These are phyloP conservation scores for Alternaria solani DNA, from an alignment of 2,329 filamentous ascomycete species.

Conservation along the genomic window DNA sequence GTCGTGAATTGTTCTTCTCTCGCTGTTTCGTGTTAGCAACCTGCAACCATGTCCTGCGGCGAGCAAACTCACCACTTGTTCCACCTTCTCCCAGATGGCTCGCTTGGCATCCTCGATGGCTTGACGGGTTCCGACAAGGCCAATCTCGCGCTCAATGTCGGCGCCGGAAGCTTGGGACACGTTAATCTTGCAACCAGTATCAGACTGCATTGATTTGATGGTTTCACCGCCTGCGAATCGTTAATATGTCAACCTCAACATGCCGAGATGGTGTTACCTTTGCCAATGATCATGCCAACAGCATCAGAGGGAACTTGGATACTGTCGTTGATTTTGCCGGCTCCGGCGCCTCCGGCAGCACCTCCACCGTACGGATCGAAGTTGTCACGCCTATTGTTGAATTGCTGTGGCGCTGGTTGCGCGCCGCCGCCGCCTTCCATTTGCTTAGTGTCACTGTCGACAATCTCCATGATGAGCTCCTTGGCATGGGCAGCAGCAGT, in stretches of 20 bases:
- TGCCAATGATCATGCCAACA: slow-evolving; percentile 96
- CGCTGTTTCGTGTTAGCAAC: slow-evolving; percentile 49
- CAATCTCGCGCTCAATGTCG: slow-evolving; percentile 85
- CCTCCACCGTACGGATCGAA: slow-evolving; percentile 55
- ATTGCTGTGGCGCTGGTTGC: slow-evolving; percentile 23
- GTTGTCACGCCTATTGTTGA: slow-evolving; percentile 46
- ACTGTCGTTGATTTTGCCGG: slow-evolving; percentile 75
- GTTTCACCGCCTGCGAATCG: slow-evolving; percentile 74
- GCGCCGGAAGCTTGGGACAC: slow-evolving; percentile 82
- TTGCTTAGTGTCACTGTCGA: slow-evolving; percentile 80
- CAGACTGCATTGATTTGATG: slow-evolving; percentile 90
- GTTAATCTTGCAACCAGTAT: slow-evolving; percentile 92
- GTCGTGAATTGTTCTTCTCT: slow-evolving; percentile 56
- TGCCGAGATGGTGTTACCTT: slow-evolving; percentile 59
- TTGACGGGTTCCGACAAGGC: slow-evolving; percentile 78
- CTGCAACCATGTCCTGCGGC: background rate
- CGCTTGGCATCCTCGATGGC: slow-evolving; percentile 82
- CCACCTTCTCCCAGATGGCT: slow-evolving; percentile 91
- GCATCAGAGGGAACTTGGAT: slow-evolving; percentile 89
- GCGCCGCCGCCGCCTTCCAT: slow-evolving; percentile 44
- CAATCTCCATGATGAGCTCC: slow-evolving; percentile 90
- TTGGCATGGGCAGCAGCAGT: slow-evolving; percentile 80
- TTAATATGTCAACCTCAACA: slow-evolving; percentile 23
- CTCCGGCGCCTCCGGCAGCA: slow-evolving; percentile 28
- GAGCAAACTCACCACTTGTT: slow-evolving; percentile 74